Evolutionary conservation across 257 asterid genomes (phyloP).

Genomic region (Capsicum chinense): DNA sequence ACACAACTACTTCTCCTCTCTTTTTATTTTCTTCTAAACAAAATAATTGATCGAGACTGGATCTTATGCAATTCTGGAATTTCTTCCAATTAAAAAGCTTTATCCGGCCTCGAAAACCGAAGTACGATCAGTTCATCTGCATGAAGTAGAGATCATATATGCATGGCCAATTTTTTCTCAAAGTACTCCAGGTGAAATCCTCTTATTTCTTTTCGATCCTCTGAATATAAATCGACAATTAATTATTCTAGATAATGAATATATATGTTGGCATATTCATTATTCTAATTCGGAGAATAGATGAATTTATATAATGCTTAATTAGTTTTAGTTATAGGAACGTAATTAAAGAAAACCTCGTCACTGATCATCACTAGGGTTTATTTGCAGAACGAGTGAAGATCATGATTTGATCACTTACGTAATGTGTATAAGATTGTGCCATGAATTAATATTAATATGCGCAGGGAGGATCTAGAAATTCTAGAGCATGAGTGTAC

Average conservation of each 20-base stretch:
- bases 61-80: neutral
- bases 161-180: conserved; percentile 6
- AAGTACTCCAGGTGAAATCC: neutral
- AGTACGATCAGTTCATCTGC: neutral
- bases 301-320: neutral
- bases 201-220: too few relatives aligned
- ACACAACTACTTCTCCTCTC: neutral
- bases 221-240: too few relatives aligned
- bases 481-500: too few relatives aligned
- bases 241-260: neutral
- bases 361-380: neutral
- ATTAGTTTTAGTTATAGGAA: neutral
- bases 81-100: neutral
- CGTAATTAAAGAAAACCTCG: neutral
- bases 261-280: too few relatives aligned
- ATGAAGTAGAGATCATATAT: neutral
- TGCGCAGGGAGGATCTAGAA: too few relatives aligned
- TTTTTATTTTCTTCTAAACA: neutral
- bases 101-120: neutral
- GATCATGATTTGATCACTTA: neutral
- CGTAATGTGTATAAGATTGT: neutral
- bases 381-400: neutral
- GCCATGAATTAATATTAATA: neutral
- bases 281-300: neutral
- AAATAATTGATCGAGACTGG: neutral